Evolutionary conservation across 2,329 filamentous ascomycete species (phyloP).

Genomic region (Fusarium udum): DNA sequence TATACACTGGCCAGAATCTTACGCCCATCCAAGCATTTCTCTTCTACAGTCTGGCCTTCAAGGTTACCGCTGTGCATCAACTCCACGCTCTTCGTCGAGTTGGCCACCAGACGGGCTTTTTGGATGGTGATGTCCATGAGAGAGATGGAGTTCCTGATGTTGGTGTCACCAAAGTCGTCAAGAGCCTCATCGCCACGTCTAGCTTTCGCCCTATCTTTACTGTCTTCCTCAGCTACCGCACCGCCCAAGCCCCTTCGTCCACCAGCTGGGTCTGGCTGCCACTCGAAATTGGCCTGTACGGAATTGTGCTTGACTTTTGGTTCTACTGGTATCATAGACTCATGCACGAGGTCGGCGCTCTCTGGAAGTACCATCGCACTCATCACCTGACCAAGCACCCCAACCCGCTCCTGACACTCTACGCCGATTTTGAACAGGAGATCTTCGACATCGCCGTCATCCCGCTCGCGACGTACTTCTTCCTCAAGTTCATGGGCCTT

Average conservation of each 20-base stretch:
- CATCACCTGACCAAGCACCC: conserved; percentile 24
- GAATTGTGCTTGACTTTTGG: conserved; percentile 22
- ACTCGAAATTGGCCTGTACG: conserved; percentile 7
- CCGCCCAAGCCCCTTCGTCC: neutral
- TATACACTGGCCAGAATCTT: neutral
- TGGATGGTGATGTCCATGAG: neutral
- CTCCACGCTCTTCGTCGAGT: neutral
- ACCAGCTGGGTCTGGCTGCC: neutral
- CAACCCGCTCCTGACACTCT: conserved; percentile 10
- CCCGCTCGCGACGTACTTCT: neutral
- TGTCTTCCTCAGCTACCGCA: neutral
- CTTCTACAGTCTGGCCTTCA: neutral
- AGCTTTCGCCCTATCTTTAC: neutral
- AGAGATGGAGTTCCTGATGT: neutral
- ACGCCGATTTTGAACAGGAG: conserved; percentile 21
- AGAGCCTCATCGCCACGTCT: neutral
- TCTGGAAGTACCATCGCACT: conserved; percentile 24
- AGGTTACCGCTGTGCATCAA: neutral
- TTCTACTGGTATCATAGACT: conserved; percentile 22
- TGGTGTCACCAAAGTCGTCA: neutral
- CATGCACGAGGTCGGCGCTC: conserved; percentile 16
- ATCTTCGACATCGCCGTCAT: conserved; percentile 18
- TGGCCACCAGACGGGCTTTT: neutral
- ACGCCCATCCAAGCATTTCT: neutral
- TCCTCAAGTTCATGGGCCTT: neutral